Conservation (phyloP, 768 basidiomycete species). For the Phaffia tasmanica region DNA sequence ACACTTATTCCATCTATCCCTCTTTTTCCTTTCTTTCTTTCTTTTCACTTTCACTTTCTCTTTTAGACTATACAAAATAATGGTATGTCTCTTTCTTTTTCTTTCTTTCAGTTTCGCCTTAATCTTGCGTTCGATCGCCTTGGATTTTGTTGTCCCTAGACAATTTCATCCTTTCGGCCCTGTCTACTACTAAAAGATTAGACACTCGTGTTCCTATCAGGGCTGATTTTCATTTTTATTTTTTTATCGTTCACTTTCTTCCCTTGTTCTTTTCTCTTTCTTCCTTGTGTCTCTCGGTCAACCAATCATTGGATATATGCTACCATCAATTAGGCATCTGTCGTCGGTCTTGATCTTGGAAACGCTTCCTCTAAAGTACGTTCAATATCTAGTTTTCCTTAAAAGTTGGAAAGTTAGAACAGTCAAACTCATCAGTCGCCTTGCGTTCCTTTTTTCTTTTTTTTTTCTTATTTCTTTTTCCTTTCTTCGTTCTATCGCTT, state of each 20-base stretch:
- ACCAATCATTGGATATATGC: background rate
- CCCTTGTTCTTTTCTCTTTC: no score
- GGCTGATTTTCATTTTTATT: background rate
- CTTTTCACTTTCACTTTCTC: conserved; percentile 6
- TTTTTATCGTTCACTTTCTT: background rate
- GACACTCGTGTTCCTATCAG: background rate
- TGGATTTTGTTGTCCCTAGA: background rate
- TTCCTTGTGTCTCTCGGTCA: background rate
- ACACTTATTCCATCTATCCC: background rate
- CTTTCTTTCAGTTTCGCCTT: no score
- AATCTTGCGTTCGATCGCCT: background rate
- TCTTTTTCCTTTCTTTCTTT: background rate
- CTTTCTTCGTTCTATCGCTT: conserved; percentile 39
- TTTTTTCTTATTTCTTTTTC: conserved; percentile 37
- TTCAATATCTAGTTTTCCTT: conserved; percentile 28
- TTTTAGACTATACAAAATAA: conserved; percentile 5
- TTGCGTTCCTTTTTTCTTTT: conserved; percentile 27
- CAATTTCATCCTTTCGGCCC: no score
- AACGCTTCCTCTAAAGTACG: conserved; percentile 73
- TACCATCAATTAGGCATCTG: conserved; percentile 35
- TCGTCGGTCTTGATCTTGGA: conserved; percentile 92
- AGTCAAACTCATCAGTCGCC: conserved; percentile 15
- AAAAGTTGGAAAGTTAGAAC: conserved; percentile 13
- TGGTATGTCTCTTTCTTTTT: no score
- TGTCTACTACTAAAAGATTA: background rate